A percentile compares a stretch with the other conserved stretches of the same genome.
These are phyloP conservation scores for Candida pseudofarinosa DNA, from an alignment of 805 yeast genomes.

Conservation along the genomic window DNA sequence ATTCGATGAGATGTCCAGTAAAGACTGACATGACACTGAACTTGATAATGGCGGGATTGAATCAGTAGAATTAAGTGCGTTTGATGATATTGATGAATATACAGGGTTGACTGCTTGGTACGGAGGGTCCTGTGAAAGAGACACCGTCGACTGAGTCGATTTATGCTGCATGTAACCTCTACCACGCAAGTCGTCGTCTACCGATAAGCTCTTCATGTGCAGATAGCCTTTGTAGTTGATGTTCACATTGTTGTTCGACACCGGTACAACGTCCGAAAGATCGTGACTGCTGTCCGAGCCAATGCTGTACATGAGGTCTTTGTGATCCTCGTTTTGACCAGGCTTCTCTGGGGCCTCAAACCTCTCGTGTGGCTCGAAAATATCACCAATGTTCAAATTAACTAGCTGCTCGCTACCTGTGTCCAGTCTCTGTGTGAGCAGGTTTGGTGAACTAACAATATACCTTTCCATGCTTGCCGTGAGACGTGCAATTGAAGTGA, in stretches of 20 bases:
- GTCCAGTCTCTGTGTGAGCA: constrained; percentile 30
- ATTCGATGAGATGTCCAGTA: constrained; percentile 26
- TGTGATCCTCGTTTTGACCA: constrained; percentile 4
- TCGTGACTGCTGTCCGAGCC: constrained; percentile 1
- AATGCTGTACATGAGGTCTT: constrained; percentile 3
- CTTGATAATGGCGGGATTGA: constrained; percentile 34
- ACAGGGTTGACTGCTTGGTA: not conserved
- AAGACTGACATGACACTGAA: constrained; percentile 32
- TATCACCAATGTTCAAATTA: constrained; percentile 7
- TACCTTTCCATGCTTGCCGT: constrained; percentile 29
- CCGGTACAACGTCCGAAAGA: constrained; percentile 8
- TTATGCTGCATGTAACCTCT: constrained; percentile 9
- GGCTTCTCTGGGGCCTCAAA: not conserved
- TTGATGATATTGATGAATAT: constrained; percentile 16
- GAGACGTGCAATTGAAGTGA: too few species aligned
- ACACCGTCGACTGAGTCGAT: constrained; percentile 20
- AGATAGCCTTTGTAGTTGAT: constrained; percentile 9
- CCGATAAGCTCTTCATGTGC: constrained; percentile 19
- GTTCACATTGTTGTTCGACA: constrained; percentile 7
- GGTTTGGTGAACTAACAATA: constrained; percentile 38
- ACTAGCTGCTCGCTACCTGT: constrained; percentile 7
- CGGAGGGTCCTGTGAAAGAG: constrained; percentile 20
- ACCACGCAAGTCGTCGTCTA: constrained; percentile 14
- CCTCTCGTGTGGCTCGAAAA: constrained; percentile 1
- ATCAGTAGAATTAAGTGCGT: constrained; percentile 29